Evolutionary conservation across 495 filamentous ascomycete species (phyloP).

Genomic region (Hypoxylon subgilvum): DNA sequence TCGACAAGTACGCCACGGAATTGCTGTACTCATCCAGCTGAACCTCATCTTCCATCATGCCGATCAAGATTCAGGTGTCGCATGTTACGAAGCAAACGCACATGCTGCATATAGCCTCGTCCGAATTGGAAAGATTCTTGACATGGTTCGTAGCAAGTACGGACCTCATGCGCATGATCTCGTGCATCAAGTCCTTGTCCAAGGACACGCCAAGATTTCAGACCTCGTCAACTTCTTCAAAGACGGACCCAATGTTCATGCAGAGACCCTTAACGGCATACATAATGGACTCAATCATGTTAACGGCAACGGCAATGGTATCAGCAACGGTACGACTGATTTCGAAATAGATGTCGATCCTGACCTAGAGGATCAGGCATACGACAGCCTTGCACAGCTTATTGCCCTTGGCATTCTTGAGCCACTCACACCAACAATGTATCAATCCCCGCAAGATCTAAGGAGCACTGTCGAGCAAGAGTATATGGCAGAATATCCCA

Average conservation of each 20-base stretch:
- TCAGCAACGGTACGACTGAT: constrained; percentile 22
- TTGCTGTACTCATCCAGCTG: constrained; percentile 85
- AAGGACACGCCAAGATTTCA: constrained; percentile 76
- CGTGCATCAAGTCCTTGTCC: constrained; percentile 72
- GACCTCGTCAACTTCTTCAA: constrained; percentile 64
- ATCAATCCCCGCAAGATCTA: constrained; percentile 49
- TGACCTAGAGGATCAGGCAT: constrained; percentile 43
- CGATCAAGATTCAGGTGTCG: constrained; percentile 64
- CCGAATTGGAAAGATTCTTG: constrained; percentile 81
- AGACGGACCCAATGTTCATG: constrained; percentile 43
- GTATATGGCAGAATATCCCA: constrained; percentile 47
- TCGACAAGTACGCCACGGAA: constrained; percentile 74
- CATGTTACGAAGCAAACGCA: constrained; percentile 81
- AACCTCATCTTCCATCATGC: constrained; percentile 80
- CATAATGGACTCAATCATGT: constrained; percentile 25
- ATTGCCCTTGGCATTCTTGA: constrained; percentile 55
- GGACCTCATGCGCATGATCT: constrained; percentile 73
- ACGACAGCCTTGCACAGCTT: constrained; percentile 50
- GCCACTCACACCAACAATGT: constrained; percentile 45
- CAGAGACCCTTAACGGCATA: constrained; percentile 26
- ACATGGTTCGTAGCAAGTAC: constrained; percentile 71
- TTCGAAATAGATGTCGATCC: constrained; percentile 28
- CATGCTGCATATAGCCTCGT: constrained; percentile 77
- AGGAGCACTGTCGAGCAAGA: constrained; percentile 49
- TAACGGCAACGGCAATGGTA: constrained; percentile 26